These are phyloP conservation scores for Hirschioporus abietinus DNA, from an alignment of 768 basidiomycete species.

Conservation along the genomic window DNA sequence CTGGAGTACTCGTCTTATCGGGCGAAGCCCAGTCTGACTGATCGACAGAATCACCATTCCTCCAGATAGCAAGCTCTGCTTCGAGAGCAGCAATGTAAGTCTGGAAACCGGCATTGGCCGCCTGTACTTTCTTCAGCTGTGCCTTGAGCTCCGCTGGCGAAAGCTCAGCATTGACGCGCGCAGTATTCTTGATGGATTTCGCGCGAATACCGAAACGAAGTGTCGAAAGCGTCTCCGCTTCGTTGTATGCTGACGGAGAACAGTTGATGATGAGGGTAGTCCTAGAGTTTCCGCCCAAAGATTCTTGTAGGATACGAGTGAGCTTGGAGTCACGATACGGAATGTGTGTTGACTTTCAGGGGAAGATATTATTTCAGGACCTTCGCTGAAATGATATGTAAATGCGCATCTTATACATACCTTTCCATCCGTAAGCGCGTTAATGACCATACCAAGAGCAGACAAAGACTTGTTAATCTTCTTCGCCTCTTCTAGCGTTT, in stretches of 20 bases:
- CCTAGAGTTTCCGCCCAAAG: constrained; percentile 89
- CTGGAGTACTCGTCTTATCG: constrained; percentile 46
- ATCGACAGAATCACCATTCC: constrained; percentile 80
- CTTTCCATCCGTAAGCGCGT: constrained; percentile 94
- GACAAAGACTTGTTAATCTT: constrained; percentile 99
- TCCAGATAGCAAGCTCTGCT: constrained; percentile 87
- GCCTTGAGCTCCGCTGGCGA: constrained; percentile 95
- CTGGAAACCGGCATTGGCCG: constrained; percentile 77
- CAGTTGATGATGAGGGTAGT: constrained; percentile 99
- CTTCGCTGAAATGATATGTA: constrained; percentile 3
- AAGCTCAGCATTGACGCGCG: constrained; percentile 96
- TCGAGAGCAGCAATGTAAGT: constrained; percentile 87
- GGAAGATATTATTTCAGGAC: constrained; percentile 7
- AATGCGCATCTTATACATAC: constrained; percentile 34
- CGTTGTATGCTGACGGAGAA: constrained; percentile 96
- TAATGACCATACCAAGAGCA: constrained; percentile 99
- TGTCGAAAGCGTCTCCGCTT: constrained; percentile 91
- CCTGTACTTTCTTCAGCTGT: constrained; percentile 82
- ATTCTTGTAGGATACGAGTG: constrained; percentile 98
- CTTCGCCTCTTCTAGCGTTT: constrained; percentile 98
- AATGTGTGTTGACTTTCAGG: constrained; percentile 80
- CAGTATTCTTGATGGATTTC: constrained; percentile 99
- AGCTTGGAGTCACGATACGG: constrained; percentile 99
- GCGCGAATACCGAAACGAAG: constrained; percentile 99
- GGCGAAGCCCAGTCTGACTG: constrained; percentile 75